Conservation (phyloP, 2,329 filamentous ascomycete genomes). For the Alternaria sp. region DNA sequence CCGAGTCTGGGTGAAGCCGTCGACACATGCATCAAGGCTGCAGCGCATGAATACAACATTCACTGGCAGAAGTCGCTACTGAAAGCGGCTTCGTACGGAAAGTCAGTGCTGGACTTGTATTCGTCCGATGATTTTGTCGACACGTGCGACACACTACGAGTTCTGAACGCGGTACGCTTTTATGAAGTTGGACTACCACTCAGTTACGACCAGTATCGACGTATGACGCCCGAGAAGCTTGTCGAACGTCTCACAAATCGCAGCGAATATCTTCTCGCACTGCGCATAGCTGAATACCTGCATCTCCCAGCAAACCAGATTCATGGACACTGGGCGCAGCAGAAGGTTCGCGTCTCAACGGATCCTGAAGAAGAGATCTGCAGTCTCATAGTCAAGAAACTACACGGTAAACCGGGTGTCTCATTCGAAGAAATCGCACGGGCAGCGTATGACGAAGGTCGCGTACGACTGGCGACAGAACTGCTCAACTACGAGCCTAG, state of each 20-base stretch:
- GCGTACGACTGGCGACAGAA: constrained; percentile 86
- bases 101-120: constrained; percentile 95
- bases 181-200: constrained; percentile 91
- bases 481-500: constrained; percentile 93
- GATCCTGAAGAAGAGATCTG: constrained; percentile 91
- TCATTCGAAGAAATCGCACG: constrained; percentile 95
- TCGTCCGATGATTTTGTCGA: constrained; percentile 99
- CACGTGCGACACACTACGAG: constrained; percentile 92
- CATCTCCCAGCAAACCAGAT: constrained; percentile 87
- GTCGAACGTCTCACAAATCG: constrained; percentile 86
- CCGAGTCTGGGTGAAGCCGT: constrained; percentile 90
- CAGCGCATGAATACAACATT: constrained; percentile 87
- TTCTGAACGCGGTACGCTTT: constrained; percentile 90
- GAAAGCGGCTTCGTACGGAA: constrained; percentile 97
- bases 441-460: constrained; percentile 92
- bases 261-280: constrained; percentile 88
- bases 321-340: constrained; percentile 95
- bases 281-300: constrained; percentile 87
- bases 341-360: constrained; percentile 86
- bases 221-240: constrained; percentile 88
- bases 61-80: constrained; percentile 95
- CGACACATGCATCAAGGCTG: constrained; percentile 90
- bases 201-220: constrained; percentile 92
- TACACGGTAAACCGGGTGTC: constrained; percentile 88
- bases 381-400: constrained; percentile 82